phyloP scores from a whole-genome alignment of 352 stramenopile species.

The Elongisporangium undulatum region DNA sequence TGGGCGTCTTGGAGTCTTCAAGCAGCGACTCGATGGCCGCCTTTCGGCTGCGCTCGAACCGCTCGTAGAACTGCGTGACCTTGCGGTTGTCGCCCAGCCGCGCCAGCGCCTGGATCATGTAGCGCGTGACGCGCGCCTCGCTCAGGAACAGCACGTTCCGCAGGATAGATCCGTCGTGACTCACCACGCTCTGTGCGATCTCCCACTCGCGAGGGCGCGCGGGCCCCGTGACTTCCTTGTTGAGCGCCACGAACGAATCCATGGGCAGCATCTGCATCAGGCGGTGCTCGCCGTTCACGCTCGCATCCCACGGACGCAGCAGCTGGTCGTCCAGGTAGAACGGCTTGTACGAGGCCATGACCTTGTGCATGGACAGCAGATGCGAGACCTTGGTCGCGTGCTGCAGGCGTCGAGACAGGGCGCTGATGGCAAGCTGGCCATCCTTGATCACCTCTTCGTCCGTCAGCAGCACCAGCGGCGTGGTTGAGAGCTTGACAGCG shows the following conservation, averaged over 20 bases:
- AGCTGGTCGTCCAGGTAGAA: neutral
- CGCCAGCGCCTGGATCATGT: constrained; percentile 19
- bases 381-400: neutral
- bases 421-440: neutral
- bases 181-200: neutral
- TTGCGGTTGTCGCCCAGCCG: constrained; percentile 18
- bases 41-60: neutral
- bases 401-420: neutral
- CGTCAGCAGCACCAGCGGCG: neutral
- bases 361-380: neutral
- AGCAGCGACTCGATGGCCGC: constrained; percentile 1
- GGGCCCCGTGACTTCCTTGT: neutral
- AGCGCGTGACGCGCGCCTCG: constrained; percentile 19
- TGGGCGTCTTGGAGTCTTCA: neutral
- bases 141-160: constrained; percentile 23
- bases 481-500: neutral
- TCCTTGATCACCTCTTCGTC: neutral
- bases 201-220: neutral
- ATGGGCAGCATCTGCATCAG: neutral
- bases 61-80: constrained; percentile 4
- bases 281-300: neutral
- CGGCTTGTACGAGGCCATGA: neutral
- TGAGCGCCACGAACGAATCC: neutral
- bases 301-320: neutral
- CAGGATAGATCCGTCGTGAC: neutral